Percentiles rank a stretch among this genome's conserved stretches.
These are phyloP conservation scores for Xylaria sp. DNA, from an alignment of 2,329 filamentous ascomycete species.

Conservation along the genomic window DNA sequence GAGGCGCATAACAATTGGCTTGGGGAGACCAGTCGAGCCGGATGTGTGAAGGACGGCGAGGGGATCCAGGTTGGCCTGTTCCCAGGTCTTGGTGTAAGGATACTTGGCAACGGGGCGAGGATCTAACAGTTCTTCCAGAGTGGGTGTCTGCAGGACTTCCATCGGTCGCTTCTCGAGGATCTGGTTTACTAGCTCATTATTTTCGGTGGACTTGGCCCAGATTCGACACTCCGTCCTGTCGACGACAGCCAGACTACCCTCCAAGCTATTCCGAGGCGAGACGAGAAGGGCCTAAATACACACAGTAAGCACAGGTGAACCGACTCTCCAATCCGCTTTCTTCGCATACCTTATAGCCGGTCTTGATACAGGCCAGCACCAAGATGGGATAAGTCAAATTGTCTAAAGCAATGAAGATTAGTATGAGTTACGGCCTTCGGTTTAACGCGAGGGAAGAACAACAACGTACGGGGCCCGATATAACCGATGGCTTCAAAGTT, in stretches of 20 bases:
- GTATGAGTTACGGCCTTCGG: not conserved
- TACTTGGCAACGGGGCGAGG: constrained; percentile 40
- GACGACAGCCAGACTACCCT: constrained; percentile 41
- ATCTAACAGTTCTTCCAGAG: constrained; percentile 39
- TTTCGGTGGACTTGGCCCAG: constrained; percentile 39
- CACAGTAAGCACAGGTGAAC: constrained; percentile 4
- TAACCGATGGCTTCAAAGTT: constrained; percentile 43
- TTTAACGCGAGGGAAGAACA: not conserved
- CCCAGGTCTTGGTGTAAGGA: constrained; percentile 42
- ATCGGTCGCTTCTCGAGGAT: constrained; percentile 40
- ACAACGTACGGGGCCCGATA: constrained; percentile 42
- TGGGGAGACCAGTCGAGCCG: constrained; percentile 44
- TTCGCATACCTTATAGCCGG: constrained; percentile 41
- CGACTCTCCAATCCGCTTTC: not conserved
- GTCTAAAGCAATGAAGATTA: constrained; percentile 34
- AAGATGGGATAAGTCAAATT: constrained; percentile 42
- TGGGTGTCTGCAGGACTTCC: constrained; percentile 40
- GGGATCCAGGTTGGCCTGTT: constrained; percentile 40
- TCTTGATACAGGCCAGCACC: constrained; percentile 43
- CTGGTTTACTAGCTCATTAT: constrained; percentile 39
- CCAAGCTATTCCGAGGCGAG: constrained; percentile 42
- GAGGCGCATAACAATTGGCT: constrained; percentile 43
- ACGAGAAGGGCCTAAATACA: constrained; percentile 40
- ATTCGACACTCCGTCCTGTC: constrained; percentile 42
- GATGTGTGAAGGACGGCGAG: constrained; percentile 43